phyloP scores from a whole-genome alignment of 345 rosid genomes.

The Murraya paniculata region DNA sequence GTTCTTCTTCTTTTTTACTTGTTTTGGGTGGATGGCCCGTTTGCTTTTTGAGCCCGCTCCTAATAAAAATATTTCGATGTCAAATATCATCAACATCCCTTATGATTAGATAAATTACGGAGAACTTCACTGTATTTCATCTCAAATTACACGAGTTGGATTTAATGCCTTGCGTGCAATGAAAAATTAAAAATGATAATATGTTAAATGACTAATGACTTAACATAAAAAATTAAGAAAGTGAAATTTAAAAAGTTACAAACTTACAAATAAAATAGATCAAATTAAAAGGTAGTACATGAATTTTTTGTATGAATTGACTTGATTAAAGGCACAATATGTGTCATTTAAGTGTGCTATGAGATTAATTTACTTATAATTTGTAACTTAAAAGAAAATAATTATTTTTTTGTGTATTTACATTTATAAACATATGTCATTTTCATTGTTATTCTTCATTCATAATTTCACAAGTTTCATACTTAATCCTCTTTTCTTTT shows the following conservation, averaged over 20 bases:
- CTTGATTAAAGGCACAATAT: no score
- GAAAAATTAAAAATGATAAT: no score
- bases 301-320: no score
- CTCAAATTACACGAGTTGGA: no score
- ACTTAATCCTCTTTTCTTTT: not conserved
- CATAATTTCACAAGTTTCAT: not conserved
- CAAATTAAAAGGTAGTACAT: no score
- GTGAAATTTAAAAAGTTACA: no score
- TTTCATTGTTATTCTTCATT: not conserved
- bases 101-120: not conserved
- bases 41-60: not conserved
- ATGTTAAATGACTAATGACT: no score
- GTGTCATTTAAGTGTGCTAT: no score
- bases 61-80: not conserved
- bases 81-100: not conserved
- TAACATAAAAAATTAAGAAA: no score
- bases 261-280: no score
- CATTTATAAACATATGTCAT: not conserved
- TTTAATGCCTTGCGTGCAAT: not conserved
- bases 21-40: not conserved
- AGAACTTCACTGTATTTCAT: not conserved
- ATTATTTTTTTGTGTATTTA: not conserved
- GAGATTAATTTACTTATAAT: no score
- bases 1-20: not conserved
- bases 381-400: no score